These are phyloP conservation scores for Epipyxis sp. DNA, from an alignment of 108 stramenopile species.

Conservation along the genomic window DNA sequence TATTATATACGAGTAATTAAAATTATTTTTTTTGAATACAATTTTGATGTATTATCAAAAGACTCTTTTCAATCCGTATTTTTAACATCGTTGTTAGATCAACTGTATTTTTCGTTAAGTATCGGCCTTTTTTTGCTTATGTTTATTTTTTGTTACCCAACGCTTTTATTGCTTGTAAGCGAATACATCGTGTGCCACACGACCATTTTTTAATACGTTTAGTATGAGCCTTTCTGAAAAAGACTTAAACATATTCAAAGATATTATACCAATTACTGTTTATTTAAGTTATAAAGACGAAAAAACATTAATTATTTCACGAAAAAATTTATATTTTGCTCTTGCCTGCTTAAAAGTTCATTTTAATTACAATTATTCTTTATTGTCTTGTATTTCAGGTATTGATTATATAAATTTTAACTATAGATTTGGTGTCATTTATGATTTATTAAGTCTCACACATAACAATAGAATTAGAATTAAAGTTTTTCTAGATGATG, in stretches of 20 bases:
- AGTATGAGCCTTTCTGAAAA: no score
- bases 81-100: slow-evolving; percentile 35
- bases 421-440: slow-evolving; percentile 24
- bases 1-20: slow-evolving; percentile 41
- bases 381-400: slow-evolving; percentile 15
- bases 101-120: slow-evolving; percentile 29
- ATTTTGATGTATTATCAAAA: slow-evolving; percentile 35
- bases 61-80: slow-evolving; percentile 18
- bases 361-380: slow-evolving; percentile 10
- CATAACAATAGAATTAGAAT: slow-evolving; percentile 18
- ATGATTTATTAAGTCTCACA: slow-evolving; percentile 24
- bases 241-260: no score
- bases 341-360: slow-evolving; percentile 6
- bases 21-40: slow-evolving; percentile 39
- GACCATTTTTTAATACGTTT: no score
- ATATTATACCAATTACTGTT: slow-evolving; percentile 10
- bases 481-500: slow-evolving; percentile 22
- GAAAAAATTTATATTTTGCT: not conserved
- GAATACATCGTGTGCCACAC: no score
- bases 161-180: no score
- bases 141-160: slow-evolving; percentile 22
- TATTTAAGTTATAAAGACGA: slow-evolving; percentile 25
- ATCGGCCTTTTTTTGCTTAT: slow-evolving; percentile 23
- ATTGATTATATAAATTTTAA: slow-evolving; percentile 3
- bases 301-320: not conserved